Conservation (phyloP, 2,329 filamentous ascomycete genomes). For the Periconia digitata region DNA sequence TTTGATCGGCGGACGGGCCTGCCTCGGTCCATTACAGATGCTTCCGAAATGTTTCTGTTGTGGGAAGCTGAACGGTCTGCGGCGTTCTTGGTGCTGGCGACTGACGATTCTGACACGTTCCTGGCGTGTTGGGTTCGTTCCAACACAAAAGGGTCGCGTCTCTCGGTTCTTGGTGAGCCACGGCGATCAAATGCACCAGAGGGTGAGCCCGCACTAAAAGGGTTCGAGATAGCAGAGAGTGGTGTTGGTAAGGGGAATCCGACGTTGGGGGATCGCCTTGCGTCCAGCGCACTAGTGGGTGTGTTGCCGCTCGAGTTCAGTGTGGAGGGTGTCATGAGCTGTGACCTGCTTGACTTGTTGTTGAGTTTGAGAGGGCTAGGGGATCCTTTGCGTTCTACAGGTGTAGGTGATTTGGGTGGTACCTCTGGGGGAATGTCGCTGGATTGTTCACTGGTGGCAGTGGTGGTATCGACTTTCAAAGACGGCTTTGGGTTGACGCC, state of each 20-base stretch:
- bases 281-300: conserved; percentile 30
- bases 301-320: conserved; percentile 25
- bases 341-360: conserved; percentile 34
- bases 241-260: conserved; percentile 29
- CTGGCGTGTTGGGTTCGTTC: conserved; percentile 28
- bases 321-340: conserved; percentile 34
- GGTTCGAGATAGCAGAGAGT: conserved; percentile 33
- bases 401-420: conserved; percentile 40
- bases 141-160: conserved; percentile 30
- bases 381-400: conserved; percentile 35
- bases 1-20: conserved; percentile 32
- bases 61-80: conserved; percentile 16
- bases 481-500: conserved; percentile 28
- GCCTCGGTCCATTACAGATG: conserved; percentile 43
- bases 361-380: conserved; percentile 35
- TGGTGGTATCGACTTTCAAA: conserved; percentile 35
- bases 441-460: conserved; percentile 15
- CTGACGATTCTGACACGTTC: conserved; percentile 41
- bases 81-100: neutral
- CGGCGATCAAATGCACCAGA: conserved; percentile 26
- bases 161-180: conserved; percentile 35
- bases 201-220: conserved; percentile 35
- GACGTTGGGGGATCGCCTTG: conserved; percentile 35
- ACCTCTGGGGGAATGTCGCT: conserved; percentile 36
- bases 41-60: conserved; percentile 41